These are phyloP conservation scores for Trichoderma gamsii DNA, from an alignment of 495 filamentous ascomycete species.

Conservation along the genomic window DNA sequence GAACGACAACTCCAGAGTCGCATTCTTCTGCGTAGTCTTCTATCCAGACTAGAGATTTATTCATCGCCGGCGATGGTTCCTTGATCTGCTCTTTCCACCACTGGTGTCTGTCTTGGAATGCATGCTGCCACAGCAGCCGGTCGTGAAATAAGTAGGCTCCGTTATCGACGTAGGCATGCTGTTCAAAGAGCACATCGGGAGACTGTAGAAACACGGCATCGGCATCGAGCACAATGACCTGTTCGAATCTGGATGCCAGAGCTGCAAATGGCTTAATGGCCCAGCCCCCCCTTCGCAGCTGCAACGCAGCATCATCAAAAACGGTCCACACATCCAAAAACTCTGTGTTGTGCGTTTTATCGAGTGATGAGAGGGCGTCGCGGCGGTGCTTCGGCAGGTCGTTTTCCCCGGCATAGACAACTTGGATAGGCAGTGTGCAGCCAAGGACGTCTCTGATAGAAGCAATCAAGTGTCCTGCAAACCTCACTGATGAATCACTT, in stretches of 20 bases:
- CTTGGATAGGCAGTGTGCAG: slow-evolving; percentile 20
- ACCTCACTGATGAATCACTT: background rate
- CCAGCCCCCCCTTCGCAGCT: slow-evolving; percentile 20
- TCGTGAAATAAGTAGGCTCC: slow-evolving; percentile 40
- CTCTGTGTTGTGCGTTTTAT: slow-evolving; percentile 4
- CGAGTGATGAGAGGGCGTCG: slow-evolving; percentile 16
- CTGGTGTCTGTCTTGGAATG: slow-evolving; percentile 25
- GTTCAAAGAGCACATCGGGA: slow-evolving; percentile 23
- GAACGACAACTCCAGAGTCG: slow-evolving; percentile 28
- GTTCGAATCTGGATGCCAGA: slow-evolving; percentile 26
- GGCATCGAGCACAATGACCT: slow-evolving; percentile 31
- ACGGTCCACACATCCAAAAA: slow-evolving; percentile 18
- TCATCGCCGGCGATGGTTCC: slow-evolving; percentile 22
- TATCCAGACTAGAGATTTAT: slow-evolving; percentile 25
- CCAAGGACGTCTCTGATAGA: slow-evolving; percentile 20
- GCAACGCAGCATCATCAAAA: slow-evolving; percentile 20
- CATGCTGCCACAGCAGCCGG: slow-evolving; percentile 27
- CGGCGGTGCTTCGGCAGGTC: slow-evolving; percentile 18
- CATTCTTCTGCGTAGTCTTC: slow-evolving; percentile 27
- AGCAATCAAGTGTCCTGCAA: slow-evolving; percentile 18
- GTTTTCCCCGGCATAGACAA: slow-evolving; percentile 22
- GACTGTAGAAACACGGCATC: slow-evolving; percentile 29
- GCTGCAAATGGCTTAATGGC: slow-evolving; percentile 31
- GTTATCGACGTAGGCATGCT: slow-evolving; percentile 25
- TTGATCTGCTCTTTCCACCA: slow-evolving; percentile 26